Evolutionary conservation across 1,139 yeast genomes (phyloP).

Genomic region (Kodamaea arcana): DNA sequence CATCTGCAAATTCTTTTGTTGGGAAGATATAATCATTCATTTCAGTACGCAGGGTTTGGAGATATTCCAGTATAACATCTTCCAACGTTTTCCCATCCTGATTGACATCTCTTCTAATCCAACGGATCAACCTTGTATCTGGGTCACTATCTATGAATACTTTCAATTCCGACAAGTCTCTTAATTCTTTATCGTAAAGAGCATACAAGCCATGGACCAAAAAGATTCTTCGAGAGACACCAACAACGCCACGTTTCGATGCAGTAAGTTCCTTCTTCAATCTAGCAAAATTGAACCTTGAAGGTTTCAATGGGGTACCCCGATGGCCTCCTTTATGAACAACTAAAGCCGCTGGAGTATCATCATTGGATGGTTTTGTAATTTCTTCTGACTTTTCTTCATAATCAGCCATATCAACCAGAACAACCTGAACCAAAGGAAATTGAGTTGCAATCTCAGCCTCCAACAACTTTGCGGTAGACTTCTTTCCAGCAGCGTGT

Average conservation of each 20-base stretch:
- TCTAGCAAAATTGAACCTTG: constrained; percentile 33
- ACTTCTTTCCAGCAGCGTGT: constrained; percentile 62
- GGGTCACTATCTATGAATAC: constrained; percentile 85
- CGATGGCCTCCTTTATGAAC: constrained; percentile 17
- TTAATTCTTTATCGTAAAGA: constrained; percentile 57
- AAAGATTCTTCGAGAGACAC: constrained; percentile 25
- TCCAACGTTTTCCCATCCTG: constrained; percentile 31
- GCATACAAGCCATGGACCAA: constrained; percentile 82
- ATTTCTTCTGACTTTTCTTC: constrained; percentile 10
- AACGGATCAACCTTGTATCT: constrained; percentile 74
- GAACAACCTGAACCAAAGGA: constrained; percentile 20
- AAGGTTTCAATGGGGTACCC: constrained; percentile 31
- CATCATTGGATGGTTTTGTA: constrained; percentile 11
- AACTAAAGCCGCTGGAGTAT: constrained; percentile 32
- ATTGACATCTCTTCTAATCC: constrained; percentile 51
- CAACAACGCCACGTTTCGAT: constrained; percentile 8
- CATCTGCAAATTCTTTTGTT: constrained; percentile 77
- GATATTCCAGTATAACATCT: constrained; percentile 53
- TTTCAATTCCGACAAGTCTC: constrained; percentile 58
- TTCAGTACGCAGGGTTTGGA: constrained; percentile 68
- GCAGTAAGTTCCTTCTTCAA: constrained; percentile 16
- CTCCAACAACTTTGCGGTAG: constrained; percentile 31
- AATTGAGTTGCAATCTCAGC: constrained; percentile 21
- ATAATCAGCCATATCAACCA: constrained; percentile 27
- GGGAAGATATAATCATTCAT: constrained; percentile 71